Evolutionary conservation across 2,329 filamentous ascomycete genomes (phyloP), one percentile per base, ranked within the genome.

Genomic region (Arthroderma sp.): DNA sequence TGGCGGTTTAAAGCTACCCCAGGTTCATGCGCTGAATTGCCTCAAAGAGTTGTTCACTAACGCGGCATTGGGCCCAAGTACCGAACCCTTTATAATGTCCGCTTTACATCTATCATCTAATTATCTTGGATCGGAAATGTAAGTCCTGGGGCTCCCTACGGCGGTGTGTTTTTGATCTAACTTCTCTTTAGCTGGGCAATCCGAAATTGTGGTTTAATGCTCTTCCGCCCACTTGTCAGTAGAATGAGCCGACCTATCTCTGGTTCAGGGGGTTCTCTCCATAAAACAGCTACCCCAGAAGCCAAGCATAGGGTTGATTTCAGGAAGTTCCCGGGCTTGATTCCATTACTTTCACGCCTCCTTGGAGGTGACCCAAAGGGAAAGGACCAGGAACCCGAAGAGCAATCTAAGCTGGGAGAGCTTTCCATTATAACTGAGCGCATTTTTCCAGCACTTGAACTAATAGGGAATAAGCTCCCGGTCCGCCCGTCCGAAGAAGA

Each of bases 21-120:
- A 98, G 62, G 91, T 98, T 0, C 91, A 98, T 61, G 87, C 91
- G 0, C 75, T 94, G 58, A 98, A 98, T 59, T 94, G 85, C 49
- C 68, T 98, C 46, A 91, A 91, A 58, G 87, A 94, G 51, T 81
- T 94, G 2, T 91, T 95, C 62, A 89, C 85, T 46, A 87, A 81
- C 52, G 85, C 86, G 0, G 77, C 78, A 41, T 71, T 96, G 9
- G 74, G 84, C 29, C 77, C 78, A 45, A 74, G 75, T 43, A 83
- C 85, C 0, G 85, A 94, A 55, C 69, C 70, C 0, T 82, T 87
- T 53, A 71, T 95, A 5, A 79, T 83, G 6, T 70, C 77, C 29
- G 81, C 81, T 31, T 70, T 98, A 3, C 75, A 81, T 49, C 71
- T 96, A n/a, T 87, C 88, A 1, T 84, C 85, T 7, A 75, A 75